Conservation (phyloP, 345 rosid species). For the Citrus inodora region DNA sequence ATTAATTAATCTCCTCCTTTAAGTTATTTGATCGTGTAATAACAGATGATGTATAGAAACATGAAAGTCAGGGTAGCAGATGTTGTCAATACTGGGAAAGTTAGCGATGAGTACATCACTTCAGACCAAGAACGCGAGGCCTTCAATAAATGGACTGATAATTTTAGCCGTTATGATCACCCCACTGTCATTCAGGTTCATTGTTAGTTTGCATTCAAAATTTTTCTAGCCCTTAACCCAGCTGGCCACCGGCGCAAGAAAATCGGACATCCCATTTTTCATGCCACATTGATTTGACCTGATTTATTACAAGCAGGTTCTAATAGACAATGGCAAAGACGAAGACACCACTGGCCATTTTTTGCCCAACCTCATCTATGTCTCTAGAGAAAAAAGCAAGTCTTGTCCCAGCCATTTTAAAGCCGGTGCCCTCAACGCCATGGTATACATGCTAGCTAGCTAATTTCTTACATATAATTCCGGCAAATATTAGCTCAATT, state of each 20-base stretch:
- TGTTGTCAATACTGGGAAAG: slow-evolving; percentile 40
- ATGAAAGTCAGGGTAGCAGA: slow-evolving; percentile 54
- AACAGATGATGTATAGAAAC: slow-evolving; percentile 50
- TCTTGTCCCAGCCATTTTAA: slow-evolving; percentile 59
- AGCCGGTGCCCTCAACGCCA: slow-evolving; percentile 78
- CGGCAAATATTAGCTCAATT: too few relatives aligned
- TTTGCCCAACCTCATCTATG: slow-evolving; percentile 65
- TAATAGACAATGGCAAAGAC: slow-evolving; percentile 40
- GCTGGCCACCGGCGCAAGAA: too few relatives aligned
- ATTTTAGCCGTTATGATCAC: slow-evolving; percentile 53
- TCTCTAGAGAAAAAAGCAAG: slow-evolving; percentile 60
- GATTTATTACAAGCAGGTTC: slow-evolving; percentile 29
- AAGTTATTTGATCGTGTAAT: not conserved
- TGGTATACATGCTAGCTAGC: slow-evolving; percentile 29
- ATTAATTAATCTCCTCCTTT: too few relatives aligned
- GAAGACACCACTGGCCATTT: slow-evolving; percentile 27
- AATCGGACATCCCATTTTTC: too few relatives aligned
- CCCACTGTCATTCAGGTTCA: slow-evolving; percentile 63
- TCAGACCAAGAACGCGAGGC: slow-evolving; percentile 21
- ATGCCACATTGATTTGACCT: not conserved
- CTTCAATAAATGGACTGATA: slow-evolving; percentile 40
- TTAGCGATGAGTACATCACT: slow-evolving; percentile 26
- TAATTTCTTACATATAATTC: too few relatives aligned
- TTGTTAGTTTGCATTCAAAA: not conserved
- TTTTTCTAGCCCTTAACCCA: too few relatives aligned